Conservation (phyloP, 2,329 filamentous ascomycete genomes). For the Paraphoma sp. region DNA sequence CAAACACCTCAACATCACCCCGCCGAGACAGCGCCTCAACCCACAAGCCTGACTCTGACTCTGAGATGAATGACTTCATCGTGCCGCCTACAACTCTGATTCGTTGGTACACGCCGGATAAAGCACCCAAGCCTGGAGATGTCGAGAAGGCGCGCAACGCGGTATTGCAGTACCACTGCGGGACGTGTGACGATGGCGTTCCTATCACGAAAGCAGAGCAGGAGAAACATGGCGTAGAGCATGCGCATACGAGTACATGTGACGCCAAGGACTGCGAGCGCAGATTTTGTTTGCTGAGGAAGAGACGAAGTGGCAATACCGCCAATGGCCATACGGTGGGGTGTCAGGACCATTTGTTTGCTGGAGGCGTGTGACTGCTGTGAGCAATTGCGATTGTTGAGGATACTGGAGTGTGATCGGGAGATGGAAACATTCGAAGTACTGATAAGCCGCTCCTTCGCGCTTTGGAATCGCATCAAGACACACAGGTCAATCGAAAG, state of each 20-base stretch:
- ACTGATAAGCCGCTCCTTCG: neutral
- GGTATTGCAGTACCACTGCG: constrained; percentile 27
- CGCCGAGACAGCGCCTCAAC: neutral
- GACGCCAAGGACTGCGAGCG: constrained; percentile 20
- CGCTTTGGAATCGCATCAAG: neutral
- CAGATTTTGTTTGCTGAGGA: constrained; percentile 30
- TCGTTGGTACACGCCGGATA: constrained; percentile 28
- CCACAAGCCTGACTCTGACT: neutral
- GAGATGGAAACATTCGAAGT: neutral
- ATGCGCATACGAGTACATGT: constrained; percentile 30
- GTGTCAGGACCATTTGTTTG: constrained; percentile 17
- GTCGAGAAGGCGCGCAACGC: constrained; percentile 11
- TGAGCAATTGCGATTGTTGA: neutral
- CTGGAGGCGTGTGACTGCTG: neutral
- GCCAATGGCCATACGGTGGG: neutral
- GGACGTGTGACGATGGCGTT: constrained; percentile 26
- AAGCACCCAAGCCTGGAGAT: constrained; percentile 12
- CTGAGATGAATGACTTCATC: constrained; percentile 17
- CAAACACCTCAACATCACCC: neutral
- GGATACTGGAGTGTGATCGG: neutral
- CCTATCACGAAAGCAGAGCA: constrained; percentile 34
- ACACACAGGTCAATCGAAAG: neutral
- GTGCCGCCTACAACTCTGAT: constrained; percentile 34
- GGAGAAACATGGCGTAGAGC: constrained; percentile 32
- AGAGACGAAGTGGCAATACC: neutral